These are phyloP conservation scores for Ilyonectria mors-panacis DNA, from an alignment of 2,329 filamentous ascomycete species.

Conservation along the genomic window DNA sequence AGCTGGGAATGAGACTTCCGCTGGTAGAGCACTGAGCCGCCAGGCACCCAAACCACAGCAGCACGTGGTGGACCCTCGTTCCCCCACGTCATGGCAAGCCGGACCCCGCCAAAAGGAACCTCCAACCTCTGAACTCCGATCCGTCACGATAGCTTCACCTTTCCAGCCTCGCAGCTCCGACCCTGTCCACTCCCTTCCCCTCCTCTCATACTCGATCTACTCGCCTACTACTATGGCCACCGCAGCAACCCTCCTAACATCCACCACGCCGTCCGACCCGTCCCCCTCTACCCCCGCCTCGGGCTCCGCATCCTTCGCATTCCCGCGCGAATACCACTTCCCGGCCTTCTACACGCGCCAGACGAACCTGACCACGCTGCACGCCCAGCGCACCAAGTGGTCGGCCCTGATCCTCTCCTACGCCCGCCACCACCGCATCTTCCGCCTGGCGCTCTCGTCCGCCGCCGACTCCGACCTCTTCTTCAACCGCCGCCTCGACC, in stretches of 20 bases:
- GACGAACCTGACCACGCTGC: conserved; percentile 79
- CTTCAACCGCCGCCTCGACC: conserved; percentile 68
- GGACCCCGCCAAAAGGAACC: conserved; percentile 24
- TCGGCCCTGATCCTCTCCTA: conserved; percentile 87
- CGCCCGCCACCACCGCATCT: conserved; percentile 83
- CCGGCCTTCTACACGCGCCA: conserved; percentile 90
- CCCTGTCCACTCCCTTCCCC: background rate
- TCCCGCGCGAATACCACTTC: conserved; percentile 79
- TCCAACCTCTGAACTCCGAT: conserved; percentile 8
- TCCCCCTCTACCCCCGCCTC: conserved; percentile 31
- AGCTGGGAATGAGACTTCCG: background rate
- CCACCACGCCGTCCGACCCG: background rate
- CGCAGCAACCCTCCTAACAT: background rate
- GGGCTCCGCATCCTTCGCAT: conserved; percentile 60
- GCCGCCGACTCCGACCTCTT: conserved; percentile 71
- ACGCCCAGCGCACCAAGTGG: conserved; percentile 88
- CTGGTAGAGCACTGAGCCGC: background rate
- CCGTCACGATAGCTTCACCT: conserved; percentile 21
- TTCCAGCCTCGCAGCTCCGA: background rate
- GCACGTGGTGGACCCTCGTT: conserved; percentile 21
- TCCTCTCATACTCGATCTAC: background rate
- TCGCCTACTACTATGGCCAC: conserved; percentile 18
- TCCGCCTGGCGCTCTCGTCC: conserved; percentile 76
- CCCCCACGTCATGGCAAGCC: conserved; percentile 22
- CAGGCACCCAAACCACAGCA: background rate